Conservation (phyloP, 495 filamentous ascomycete species). For the Aspergillus bridgeri region DNA sequence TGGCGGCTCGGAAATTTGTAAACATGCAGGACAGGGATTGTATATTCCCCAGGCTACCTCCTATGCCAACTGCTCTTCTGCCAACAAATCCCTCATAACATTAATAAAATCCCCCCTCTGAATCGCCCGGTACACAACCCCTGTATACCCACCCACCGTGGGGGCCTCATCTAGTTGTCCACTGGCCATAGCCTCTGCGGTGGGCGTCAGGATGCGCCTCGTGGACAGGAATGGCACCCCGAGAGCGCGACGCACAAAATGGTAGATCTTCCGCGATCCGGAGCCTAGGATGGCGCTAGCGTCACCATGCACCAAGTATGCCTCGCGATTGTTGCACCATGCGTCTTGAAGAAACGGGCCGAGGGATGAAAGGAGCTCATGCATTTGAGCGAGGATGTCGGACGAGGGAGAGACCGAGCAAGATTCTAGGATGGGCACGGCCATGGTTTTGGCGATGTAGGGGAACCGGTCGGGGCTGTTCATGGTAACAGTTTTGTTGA, state of each 20-base stretch:
- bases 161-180: background rate
- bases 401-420: too few relatives aligned
- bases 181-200: background rate
- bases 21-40: too few relatives aligned
- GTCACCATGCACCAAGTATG: background rate
- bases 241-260: conserved; percentile 1
- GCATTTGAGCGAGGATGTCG: too few relatives aligned
- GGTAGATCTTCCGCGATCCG: background rate
- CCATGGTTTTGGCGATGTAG: too few relatives aligned
- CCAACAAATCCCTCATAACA: background rate
- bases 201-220: background rate
- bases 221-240: conserved; percentile 2
- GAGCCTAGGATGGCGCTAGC: background rate
- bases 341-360: background rate
- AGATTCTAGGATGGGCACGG: too few relatives aligned
- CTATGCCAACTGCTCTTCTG: too few relatives aligned
- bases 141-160: conserved; percentile 1
- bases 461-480: too few relatives aligned
- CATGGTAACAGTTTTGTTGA: too few relatives aligned
- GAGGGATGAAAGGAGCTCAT: too few relatives aligned
- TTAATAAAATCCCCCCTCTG: conserved; percentile 2
- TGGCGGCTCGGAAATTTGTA: too few relatives aligned
- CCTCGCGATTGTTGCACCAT: conserved; percentile 1
- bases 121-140: background rate
- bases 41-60: too few relatives aligned